A percentile compares a stretch with the other conserved stretches of the same genome.
Evolutionary conservation across 441 rosid species (phyloP).

Genomic region (Pelargonium cotyledonis): DNA sequence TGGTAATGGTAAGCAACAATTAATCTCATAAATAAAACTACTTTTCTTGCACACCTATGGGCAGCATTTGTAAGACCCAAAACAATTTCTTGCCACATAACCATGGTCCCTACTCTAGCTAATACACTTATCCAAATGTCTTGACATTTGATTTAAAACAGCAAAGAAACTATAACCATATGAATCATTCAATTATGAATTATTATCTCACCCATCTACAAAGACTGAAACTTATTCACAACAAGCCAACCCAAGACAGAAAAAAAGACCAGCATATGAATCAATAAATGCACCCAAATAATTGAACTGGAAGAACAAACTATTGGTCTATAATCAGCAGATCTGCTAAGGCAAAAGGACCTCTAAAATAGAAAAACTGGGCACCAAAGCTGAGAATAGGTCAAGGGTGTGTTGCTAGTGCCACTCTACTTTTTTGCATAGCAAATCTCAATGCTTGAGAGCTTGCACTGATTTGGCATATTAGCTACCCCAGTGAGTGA

Average conservation of each 20-base stretch:
- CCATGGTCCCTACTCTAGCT: not conserved
- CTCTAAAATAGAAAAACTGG: not conserved
- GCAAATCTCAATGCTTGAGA: not conserved
- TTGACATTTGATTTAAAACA: too few relatives aligned
- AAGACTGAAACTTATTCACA: not conserved
- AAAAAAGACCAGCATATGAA: not conserved
- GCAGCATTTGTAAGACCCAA: too few relatives aligned
- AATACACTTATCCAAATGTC: too few relatives aligned
- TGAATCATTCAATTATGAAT: too few relatives aligned
- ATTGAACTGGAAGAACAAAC: not conserved
- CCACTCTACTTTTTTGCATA: not conserved
- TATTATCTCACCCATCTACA: not conserved
- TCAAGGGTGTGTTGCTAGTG: not conserved
- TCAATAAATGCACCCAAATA: constrained; percentile 1
- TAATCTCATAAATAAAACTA: too few relatives aligned
- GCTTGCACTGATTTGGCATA: too few relatives aligned
- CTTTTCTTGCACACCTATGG: too few relatives aligned
- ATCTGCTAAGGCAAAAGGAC: constrained; percentile 6
- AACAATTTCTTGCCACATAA: too few relatives aligned
- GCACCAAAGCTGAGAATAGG: not conserved
- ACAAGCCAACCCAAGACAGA: constrained; percentile 1
- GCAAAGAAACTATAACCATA: too few relatives aligned
- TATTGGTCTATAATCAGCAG: not conserved
- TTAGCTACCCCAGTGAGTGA: too few relatives aligned
- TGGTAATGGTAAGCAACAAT: not conserved